These are phyloP conservation scores for Mallotus repandus DNA, from an alignment of 441 rosid genomes.

Conservation along the genomic window DNA sequence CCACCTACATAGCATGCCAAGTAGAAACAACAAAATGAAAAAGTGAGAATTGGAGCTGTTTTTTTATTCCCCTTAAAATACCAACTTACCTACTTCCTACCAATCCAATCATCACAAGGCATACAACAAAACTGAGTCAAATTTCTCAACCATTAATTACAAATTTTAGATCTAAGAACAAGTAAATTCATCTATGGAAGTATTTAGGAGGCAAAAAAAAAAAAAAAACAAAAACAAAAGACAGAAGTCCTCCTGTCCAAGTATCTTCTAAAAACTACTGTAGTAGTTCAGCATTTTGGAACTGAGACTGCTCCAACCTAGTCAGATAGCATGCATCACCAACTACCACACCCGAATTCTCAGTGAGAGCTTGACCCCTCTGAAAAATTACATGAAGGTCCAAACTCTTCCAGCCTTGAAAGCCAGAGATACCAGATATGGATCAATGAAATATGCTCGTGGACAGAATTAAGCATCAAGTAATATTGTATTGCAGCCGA, in stretches of 20 bases:
- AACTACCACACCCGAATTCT: not conserved
- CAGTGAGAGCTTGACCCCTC: not conserved
- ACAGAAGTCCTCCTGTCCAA: not conserved
- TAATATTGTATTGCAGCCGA: no score
- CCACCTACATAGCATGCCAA: not conserved
- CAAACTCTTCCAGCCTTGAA: not conserved
- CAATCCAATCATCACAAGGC: not conserved
- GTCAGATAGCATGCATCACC: not conserved
- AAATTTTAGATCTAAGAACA: not conserved
- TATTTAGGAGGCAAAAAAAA: not conserved
- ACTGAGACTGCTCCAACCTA: not conserved
- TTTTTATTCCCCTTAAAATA: not conserved
- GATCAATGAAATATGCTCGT: no score
- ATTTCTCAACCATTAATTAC: not conserved
- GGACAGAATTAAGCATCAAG: no score
- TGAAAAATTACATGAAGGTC: not conserved
- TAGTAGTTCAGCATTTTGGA: not conserved
- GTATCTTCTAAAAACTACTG: not conserved
- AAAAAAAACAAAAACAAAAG: not conserved
- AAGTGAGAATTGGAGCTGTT: not conserved
- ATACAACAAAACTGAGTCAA: not conserved
- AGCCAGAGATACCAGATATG: no score
- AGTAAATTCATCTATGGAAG: not conserved
- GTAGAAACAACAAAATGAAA: not conserved
- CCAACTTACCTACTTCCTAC: not conserved